phyloP scores from a whole-genome alignment of 2,329 filamentous ascomycete genomes.

The Epichloe gansuensis region DNA sequence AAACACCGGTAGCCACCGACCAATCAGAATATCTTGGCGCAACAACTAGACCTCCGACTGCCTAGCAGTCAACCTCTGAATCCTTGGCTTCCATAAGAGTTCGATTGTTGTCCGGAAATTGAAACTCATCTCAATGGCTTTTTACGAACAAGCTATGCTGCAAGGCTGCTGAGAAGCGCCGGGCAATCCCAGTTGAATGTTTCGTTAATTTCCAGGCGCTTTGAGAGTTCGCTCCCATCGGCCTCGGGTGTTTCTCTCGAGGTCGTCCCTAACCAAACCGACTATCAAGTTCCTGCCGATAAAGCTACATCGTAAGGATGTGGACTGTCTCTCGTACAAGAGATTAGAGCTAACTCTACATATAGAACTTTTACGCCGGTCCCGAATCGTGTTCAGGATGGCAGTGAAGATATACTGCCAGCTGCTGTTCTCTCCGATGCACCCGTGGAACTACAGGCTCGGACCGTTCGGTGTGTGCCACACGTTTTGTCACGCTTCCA shows the following conservation, averaged over 20 bases:
- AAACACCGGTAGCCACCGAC: slow-evolving; percentile 29
- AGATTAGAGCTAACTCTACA: background rate
- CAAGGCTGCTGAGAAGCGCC: slow-evolving; percentile 38
- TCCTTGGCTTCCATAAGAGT: slow-evolving; percentile 8
- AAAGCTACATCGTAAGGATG: slow-evolving; percentile 71
- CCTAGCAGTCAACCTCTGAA: background rate
- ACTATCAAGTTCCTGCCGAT: slow-evolving; percentile 72
- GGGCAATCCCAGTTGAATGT: slow-evolving; percentile 24
- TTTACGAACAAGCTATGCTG: slow-evolving; percentile 44
- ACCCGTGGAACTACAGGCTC: slow-evolving; percentile 83
- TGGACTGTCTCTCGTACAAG: background rate
- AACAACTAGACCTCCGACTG: slow-evolving; percentile 12
- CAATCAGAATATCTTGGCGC: slow-evolving; percentile 25
- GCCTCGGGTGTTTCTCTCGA: slow-evolving; percentile 26
- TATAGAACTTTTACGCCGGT: slow-evolving; percentile 78
- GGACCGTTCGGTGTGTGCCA: slow-evolving; percentile 70
- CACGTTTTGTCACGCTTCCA: background rate
- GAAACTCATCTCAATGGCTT: slow-evolving; percentile 46
- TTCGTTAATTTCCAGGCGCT: slow-evolving; percentile 37
- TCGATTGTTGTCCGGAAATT: slow-evolving; percentile 14
- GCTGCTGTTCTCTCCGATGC: slow-evolving; percentile 86
- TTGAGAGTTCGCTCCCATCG: slow-evolving; percentile 39
- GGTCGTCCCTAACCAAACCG: slow-evolving; percentile 51
- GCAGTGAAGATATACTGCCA: slow-evolving; percentile 69
- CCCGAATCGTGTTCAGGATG: slow-evolving; percentile 80